These are phyloP conservation scores for Hippophae tibetana DNA, from an alignment of 306 rosid genomes.

Conservation along the genomic window DNA sequence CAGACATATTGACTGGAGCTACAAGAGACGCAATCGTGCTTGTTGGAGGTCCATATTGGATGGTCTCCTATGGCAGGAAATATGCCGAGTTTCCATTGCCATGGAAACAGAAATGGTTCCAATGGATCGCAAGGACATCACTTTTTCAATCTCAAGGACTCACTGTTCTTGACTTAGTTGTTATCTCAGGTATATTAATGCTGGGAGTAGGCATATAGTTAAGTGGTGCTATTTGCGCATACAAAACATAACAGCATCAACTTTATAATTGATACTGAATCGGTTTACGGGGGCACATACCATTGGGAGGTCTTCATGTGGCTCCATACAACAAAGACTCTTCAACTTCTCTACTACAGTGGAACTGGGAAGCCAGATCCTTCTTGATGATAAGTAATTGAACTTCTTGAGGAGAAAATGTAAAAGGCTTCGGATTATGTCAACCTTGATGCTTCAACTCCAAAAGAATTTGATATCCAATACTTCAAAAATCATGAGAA, in stretches of 20 bases:
- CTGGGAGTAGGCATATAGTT: not conserved
- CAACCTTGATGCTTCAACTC: conserved; percentile 65
- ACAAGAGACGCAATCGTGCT: conserved; percentile 64
- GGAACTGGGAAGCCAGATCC: conserved; percentile 58
- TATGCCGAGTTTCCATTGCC: conserved; percentile 44
- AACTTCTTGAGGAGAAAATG: conserved; percentile 68
- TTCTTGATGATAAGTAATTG: conserved; percentile 34
- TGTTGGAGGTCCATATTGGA: conserved; percentile 70
- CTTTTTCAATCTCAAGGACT: conserved; percentile 57
- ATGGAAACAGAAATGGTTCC: conserved; percentile 57
- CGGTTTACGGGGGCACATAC: conserved; percentile 63
- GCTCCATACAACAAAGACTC: conserved; percentile 46
- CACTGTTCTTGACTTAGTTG: conserved; percentile 50
- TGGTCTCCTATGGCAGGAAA: conserved; percentile 56
- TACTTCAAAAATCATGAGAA: conserved; percentile 48
- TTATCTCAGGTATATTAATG: conserved; percentile 50
- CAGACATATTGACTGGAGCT: conserved; percentile 54
- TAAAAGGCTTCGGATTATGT: conserved; percentile 73
- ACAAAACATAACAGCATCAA: not conserved
- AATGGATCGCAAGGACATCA: conserved; percentile 47
- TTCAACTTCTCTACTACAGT: conserved; percentile 30
- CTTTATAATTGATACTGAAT: no score
- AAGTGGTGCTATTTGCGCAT: no score
- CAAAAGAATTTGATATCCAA: conserved; percentile 40
- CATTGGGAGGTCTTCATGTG: conserved; percentile 69